Percentiles rank a stretch among this genome's conserved stretches.
These are phyloP conservation scores for Syzygium aqueum DNA, from an alignment of 345 rosid genomes.

Conservation along the genomic window DNA sequence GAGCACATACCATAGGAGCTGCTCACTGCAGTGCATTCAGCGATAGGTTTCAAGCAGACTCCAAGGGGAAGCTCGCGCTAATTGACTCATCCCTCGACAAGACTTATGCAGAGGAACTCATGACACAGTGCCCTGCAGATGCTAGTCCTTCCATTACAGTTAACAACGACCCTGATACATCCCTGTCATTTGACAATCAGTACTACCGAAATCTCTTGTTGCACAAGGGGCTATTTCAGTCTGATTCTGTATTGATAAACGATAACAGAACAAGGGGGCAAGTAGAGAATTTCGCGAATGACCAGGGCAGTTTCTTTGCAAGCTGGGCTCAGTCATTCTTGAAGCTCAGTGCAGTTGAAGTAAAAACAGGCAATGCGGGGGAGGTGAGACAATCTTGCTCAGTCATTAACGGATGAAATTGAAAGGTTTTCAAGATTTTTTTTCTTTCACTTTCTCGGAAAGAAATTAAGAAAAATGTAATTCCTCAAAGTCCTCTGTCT, in stretches of 20 bases:
- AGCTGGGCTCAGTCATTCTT: constrained; percentile 64
- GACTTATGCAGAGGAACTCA: constrained; percentile 38
- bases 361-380: constrained; percentile 55
- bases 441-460: background rate
- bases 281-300: constrained; percentile 44
- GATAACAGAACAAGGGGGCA: constrained; percentile 43
- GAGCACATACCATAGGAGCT: constrained; percentile 72
- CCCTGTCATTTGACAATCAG: constrained; percentile 53
- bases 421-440: background rate
- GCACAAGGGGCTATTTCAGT: constrained; percentile 61
- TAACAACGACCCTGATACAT: constrained; percentile 50
- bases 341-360: constrained; percentile 63
- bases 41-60: constrained; percentile 37
- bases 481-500: background rate
- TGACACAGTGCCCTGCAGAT: constrained; percentile 34
- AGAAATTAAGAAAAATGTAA: background rate
- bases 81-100: constrained; percentile 48
- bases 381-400: constrained; percentile 71
- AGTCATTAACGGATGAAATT: background rate
- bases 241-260: constrained; percentile 53
- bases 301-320: constrained; percentile 40
- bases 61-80: constrained; percentile 33
- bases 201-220: constrained; percentile 43
- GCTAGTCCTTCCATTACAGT: constrained; percentile 37
- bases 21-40: constrained; percentile 75